phyloP scores from a whole-genome alignment of 352 stramenopile species.

The Pythium plurisporium region DNA sequence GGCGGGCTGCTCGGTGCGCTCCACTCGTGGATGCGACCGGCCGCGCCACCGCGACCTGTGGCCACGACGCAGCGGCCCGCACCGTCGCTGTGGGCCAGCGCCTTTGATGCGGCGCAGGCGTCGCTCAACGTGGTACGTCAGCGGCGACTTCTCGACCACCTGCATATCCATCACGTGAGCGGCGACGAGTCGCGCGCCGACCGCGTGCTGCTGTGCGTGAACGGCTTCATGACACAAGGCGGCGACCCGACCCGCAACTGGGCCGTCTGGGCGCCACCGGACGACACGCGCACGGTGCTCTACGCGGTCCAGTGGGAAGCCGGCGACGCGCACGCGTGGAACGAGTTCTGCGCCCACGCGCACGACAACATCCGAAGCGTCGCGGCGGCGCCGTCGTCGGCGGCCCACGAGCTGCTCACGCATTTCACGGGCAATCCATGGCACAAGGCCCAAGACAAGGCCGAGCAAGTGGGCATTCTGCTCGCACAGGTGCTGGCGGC shows the following conservation, averaged over 20 bases:
- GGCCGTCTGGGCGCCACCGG: constrained; percentile 37
- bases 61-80: neutral
- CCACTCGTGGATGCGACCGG: constrained; percentile 59
- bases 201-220: constrained; percentile 76
- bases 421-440: constrained; percentile 82
- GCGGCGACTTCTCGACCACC: constrained; percentile 59
- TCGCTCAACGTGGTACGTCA: constrained; percentile 68
- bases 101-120: constrained; percentile 66
- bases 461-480: constrained; percentile 65
- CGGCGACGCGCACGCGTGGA: constrained; percentile 63
- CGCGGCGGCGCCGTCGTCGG: constrained; percentile 3
- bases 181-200: constrained; percentile 51
- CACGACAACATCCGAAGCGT: constrained; percentile 49
- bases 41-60: constrained; percentile 1
- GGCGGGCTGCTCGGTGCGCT: constrained; percentile 60
- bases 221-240: constrained; percentile 84
- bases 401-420: constrained; percentile 47
- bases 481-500: constrained; percentile 63
- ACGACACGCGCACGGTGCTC: constrained; percentile 29
- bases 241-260: constrained; percentile 64
- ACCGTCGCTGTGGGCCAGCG: constrained; percentile 58
- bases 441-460: constrained; percentile 80
- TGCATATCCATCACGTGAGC: constrained; percentile 58
- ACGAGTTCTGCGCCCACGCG: constrained; percentile 71
- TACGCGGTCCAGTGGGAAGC: constrained; percentile 81